These are phyloP conservation scores for Glycine soja DNA, from an alignment of 306 rosid genomes.

Conservation along the genomic window DNA sequence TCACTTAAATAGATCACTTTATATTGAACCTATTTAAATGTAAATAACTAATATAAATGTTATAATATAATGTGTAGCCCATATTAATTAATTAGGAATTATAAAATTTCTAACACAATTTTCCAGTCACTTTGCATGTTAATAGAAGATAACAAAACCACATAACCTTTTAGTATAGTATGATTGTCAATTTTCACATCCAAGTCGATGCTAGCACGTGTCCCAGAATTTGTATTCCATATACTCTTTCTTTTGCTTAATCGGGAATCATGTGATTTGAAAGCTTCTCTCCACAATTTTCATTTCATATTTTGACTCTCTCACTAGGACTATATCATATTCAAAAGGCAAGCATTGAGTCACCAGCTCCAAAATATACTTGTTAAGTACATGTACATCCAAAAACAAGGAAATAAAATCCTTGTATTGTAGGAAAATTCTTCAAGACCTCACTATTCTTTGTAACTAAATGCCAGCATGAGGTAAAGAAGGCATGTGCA, in stretches of 20 bases:
- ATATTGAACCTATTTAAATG: no score
- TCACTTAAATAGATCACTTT: no score
- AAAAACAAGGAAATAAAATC: not conserved
- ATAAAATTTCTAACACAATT: no score
- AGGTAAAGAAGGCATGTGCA: not conserved
- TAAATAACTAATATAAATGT: no score
- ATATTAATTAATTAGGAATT: no score
- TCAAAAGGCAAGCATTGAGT: not conserved
- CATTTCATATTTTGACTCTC: not conserved
- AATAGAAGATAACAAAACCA: conserved; percentile 14
- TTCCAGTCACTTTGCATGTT: not conserved
- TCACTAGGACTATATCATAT: conserved; percentile 8
- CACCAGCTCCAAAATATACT: not conserved
- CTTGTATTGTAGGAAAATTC: not conserved
- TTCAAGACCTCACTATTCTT: conserved; percentile 5
- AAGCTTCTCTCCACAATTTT: conserved; percentile 14
- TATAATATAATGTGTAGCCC: no score
- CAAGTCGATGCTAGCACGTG: not conserved
- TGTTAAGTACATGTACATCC: not conserved
- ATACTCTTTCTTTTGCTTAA: not conserved
- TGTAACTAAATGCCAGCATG: not conserved
- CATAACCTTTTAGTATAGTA: not conserved
- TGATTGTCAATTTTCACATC: not conserved
- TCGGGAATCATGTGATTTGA: not conserved
- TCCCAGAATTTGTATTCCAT: not conserved